Base-by-base conservation (phyloP, 2,329 filamentous ascomycete species). In the Dothideomycetidae sp. region DNA sequence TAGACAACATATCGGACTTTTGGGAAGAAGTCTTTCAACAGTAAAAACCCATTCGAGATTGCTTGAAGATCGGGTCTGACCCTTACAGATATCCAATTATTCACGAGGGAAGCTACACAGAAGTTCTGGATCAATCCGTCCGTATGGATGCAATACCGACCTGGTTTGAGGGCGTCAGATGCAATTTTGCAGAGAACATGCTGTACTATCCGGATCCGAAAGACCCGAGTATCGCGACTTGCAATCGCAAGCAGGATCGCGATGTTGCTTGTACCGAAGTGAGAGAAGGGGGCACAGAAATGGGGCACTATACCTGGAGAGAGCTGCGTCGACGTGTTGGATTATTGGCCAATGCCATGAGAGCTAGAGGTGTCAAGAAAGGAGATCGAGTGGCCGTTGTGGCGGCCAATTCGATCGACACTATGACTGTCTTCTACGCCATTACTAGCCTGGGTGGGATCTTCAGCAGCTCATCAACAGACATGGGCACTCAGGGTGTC, bases 181-280 rank as follows among this genome's bases (percentile, higher is more conserved):
- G 88, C 48, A 92, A 84, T 50, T 88, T 77, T 53, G 78, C 81
- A 4, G 82, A 92, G 59, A 92, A 90, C 52, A 58, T 84, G 15
- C 71, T 92, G 16, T 86, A 72, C 60, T 68, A 68, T 1, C 53
- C 54, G 3, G 52, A 57, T 2, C 50, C 58, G 0, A 53, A 59
- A n/a, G 50, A 64, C 7, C 54, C 61, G 0, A 66, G 60, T 2
- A 51, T 63, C 15, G 61, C 64, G 4, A 64, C 65, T 5, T 80
- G 63, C 0, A 47, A 53, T 3, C 63, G 72, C 43, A 90, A 90
- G 54, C 79, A 82, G 46, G 80, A 88, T 45, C 56, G 54, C 44
- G 76, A 75, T 48, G 62, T 84, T 26, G 83, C 80, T 2, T 52
- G 81, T 23, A 85, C 78, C 0, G 76, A 83, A 55, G 71, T 82